These are phyloP conservation scores for Aspergillus incahuasiensis DNA, from an alignment of 495 filamentous ascomycete species.

Conservation along the genomic window DNA sequence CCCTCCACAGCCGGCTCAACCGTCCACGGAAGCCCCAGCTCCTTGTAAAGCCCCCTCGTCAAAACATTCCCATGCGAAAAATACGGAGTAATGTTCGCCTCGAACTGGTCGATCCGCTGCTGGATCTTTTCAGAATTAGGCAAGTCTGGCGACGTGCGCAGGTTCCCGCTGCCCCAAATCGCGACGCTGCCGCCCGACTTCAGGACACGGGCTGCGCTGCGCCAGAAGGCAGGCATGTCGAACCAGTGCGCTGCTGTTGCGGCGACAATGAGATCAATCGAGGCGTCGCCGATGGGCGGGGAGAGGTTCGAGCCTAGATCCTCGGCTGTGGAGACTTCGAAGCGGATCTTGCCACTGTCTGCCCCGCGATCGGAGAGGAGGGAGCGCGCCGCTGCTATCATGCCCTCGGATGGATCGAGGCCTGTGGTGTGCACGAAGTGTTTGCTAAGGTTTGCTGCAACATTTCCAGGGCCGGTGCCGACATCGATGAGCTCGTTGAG, in stretches of 20 bases:
- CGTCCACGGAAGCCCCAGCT: conserved; percentile 50
- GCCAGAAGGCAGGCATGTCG: conserved; percentile 53
- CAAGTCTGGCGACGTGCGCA: conserved; percentile 27
- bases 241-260: conserved; percentile 59
- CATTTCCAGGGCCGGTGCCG: conserved; percentile 53
- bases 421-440: conserved; percentile 48
- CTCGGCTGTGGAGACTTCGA: conserved; percentile 43
- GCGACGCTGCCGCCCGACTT: conserved; percentile 54
- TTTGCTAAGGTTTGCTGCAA: conserved; percentile 31
- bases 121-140: conserved; percentile 30
- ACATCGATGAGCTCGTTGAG: conserved; percentile 47
- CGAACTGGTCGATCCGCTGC: conserved; percentile 25
- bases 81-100: conserved; percentile 32
- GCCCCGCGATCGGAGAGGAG: conserved; percentile 24
- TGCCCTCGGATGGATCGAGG: conserved; percentile 47
- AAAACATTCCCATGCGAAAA: conserved; percentile 33
- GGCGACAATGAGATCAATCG: conserved; percentile 50
- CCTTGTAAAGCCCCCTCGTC: conserved; percentile 31
- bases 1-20: conserved; percentile 24
- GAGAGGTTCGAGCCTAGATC: conserved; percentile 24
- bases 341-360: conserved; percentile 30
- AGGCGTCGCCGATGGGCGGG: conserved; percentile 15
- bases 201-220: conserved; percentile 42
- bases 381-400: conserved; percentile 45
- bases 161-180: conserved; percentile 37